Evolutionary conservation across 176 grass and related monocot species (phyloP).

Genomic region (Aegilops tauschii): DNA sequence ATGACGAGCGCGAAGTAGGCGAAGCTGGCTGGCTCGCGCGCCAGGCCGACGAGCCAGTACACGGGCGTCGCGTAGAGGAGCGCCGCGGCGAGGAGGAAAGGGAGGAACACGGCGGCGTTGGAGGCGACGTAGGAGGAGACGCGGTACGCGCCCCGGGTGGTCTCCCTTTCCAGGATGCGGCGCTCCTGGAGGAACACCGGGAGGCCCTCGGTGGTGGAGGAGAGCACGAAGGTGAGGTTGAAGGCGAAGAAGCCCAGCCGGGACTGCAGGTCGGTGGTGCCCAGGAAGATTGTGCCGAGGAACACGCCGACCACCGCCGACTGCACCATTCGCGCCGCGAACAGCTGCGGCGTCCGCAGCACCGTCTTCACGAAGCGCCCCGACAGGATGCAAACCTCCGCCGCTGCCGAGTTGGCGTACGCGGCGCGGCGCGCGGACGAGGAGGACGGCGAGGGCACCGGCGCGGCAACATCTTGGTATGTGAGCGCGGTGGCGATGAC

Average conservation of each 20-base stretch:
- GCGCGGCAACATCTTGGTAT: not conserved
- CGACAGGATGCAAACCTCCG: conserved; percentile 55
- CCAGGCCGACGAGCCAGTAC: conserved; percentile 85
- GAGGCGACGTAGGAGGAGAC: conserved; percentile 76
- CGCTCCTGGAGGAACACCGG: conserved; percentile 90
- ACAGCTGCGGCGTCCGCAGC: conserved; percentile 69
- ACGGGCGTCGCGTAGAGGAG: conserved; percentile 65
- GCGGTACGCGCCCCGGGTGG: conserved; percentile 77
- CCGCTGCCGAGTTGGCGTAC: conserved; percentile 58
- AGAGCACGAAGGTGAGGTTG: conserved; percentile 84
- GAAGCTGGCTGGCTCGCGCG: conserved; percentile 49
- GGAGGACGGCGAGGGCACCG: not conserved
- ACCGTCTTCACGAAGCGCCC: conserved; percentile 62
- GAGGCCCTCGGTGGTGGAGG: conserved; percentile 77
- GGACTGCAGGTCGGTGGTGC: conserved; percentile 56
- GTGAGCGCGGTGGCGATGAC: not conserved
- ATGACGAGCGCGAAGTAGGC: conserved; percentile 82
- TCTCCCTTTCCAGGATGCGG: conserved; percentile 74
- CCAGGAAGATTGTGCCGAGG: conserved; percentile 81
- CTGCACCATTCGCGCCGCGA: conserved; percentile 62
- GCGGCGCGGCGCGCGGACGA: not conserved
- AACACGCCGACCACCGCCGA: conserved; percentile 48
- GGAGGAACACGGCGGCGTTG: conserved; percentile 65
- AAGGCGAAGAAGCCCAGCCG: conserved; percentile 92
- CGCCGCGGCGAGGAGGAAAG: conserved; percentile 64